These are phyloP conservation scores for Terfezia boudieri DNA, from an alignment of 495 filamentous ascomycete genomes.

Conservation along the genomic window DNA sequence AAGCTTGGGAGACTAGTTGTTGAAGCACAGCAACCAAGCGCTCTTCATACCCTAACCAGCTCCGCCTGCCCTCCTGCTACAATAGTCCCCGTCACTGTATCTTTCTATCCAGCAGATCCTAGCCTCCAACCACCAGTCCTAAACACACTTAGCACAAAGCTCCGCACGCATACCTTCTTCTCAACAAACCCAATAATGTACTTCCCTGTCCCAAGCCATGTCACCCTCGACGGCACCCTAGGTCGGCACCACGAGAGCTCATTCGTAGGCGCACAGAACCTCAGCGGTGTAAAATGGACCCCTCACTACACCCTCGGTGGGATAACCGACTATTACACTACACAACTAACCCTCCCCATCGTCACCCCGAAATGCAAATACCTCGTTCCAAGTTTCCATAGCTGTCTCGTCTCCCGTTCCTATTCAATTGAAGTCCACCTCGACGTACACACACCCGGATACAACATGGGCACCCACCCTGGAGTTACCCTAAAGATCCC, in stretches of 20 bases:
- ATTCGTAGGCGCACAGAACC: slow-evolving; percentile 38
- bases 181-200: slow-evolving; percentile 28
- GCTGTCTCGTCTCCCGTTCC: slow-evolving; percentile 57
- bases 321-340: slow-evolving; percentile 26
- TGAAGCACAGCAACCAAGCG: slow-evolving; percentile 48
- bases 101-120: slow-evolving; percentile 4
- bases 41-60: slow-evolving; percentile 35
- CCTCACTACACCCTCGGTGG: slow-evolving; percentile 23
- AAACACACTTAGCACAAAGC: slow-evolving; percentile 40
- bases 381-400: slow-evolving; percentile 65
- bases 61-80: slow-evolving; percentile 20
- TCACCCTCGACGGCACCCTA: slow-evolving; percentile 28
- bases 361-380: slow-evolving; percentile 41
- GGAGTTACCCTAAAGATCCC: slow-evolving; percentile 46
- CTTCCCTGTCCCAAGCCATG: slow-evolving; percentile 30
- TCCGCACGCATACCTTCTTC: slow-evolving; percentile 57
- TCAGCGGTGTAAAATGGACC: slow-evolving; percentile 45
- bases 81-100: slow-evolving; percentile 20
- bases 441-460: slow-evolving; percentile 33
- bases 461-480: slow-evolving; percentile 24
- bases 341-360: slow-evolving; percentile 50
- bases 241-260: slow-evolving; percentile 44
- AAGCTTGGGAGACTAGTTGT: slow-evolving; percentile 54
- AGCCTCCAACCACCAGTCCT: slow-evolving; percentile 41
- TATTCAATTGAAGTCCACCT: slow-evolving; percentile 54